These are phyloP conservation scores for Fusarium sublunatum DNA, from an alignment of 2,329 filamentous ascomycete genomes.

Conservation along the genomic window DNA sequence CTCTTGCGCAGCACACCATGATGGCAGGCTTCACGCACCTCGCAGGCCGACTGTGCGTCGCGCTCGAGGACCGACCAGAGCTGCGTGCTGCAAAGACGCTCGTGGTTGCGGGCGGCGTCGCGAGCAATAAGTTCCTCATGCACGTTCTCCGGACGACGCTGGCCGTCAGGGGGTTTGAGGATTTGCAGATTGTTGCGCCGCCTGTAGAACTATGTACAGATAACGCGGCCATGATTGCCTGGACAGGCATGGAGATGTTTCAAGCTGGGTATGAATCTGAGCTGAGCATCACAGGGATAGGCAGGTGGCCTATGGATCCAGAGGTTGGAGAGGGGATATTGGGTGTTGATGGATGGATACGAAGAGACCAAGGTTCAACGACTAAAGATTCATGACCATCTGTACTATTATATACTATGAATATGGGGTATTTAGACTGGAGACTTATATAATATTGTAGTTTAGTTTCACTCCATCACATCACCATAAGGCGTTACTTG, in stretches of 20 bases:
- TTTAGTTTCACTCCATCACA: constrained; percentile 11
- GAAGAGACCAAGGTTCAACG: constrained; percentile 25
- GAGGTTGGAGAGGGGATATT: constrained; percentile 70
- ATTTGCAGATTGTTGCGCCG: constrained; percentile 77
- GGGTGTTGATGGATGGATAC: constrained; percentile 64
- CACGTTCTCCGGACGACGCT: constrained; percentile 70
- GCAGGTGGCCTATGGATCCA: constrained; percentile 81
- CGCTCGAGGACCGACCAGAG: constrained; percentile 58
- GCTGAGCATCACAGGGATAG: constrained; percentile 68
- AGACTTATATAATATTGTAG: constrained; percentile 24
- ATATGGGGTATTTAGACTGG: background rate
- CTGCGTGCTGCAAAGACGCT: constrained; percentile 66
- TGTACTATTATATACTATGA: constrained; percentile 12
- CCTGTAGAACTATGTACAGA: constrained; percentile 85
- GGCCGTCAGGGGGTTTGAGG: constrained; percentile 71
- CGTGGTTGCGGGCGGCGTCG: constrained; percentile 91
- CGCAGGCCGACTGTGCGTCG: constrained; percentile 77
- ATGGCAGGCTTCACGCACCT: constrained; percentile 88
- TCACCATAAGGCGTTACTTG: constrained; percentile 14
- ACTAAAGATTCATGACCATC: constrained; percentile 1
- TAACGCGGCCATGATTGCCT: constrained; percentile 97
- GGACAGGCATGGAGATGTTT: constrained; percentile 94
- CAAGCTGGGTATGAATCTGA: constrained; percentile 77
- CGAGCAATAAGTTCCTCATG: constrained; percentile 82
- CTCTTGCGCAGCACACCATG: constrained; percentile 80